Evolutionary conservation across 352 stramenopile species (phyloP), one percentile per base, ranked within the genome.

Genomic region (Globisporangium megalacanthum): DNA sequence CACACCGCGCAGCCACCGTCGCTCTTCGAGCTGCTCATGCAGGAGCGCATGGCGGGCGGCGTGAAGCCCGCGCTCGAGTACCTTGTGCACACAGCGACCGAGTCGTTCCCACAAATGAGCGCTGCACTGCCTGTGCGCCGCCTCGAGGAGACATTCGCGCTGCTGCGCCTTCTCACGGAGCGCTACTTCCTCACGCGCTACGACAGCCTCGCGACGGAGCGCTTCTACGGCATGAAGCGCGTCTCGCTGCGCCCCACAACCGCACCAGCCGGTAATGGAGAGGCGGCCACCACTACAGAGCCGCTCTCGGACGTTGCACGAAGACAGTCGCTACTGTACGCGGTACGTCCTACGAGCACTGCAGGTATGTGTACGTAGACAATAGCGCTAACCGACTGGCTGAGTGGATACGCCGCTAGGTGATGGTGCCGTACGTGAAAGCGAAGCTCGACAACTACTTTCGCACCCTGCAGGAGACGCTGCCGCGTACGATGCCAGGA

Each of bases 11-110:
- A 59, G 14, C 15, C 68, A 9, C 85, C 85, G 37, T 95, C 85
- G 61, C 78, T 92, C 20, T 95, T 91, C 50, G 85, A 95, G 65
- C 65, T 95, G 57, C 68, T 93, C 44, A 95, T 95, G 85, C 85
- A 95, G 68, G 77, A 93, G 63, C 79, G 80, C 52, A 90, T 95
- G 81, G 72, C 69, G n/a, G 42, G 59, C 36, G 75, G 81, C 49
- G 79, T 95, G 58, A 88, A 89, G 52, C 78, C 85, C 4, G 85
- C 85, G 25, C 65, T 82, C 20, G 76, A 90, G 63, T 95, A 95
- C 57, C 52, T 93, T 37, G 65, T 84, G 56, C 76, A 86, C 56
- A 72, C 73, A 48, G 54, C 92, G 44, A 87, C 77, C 25, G 85
- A 95, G 49, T 73, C 83, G 61, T 91, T 88, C 53, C 85, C 85